These are phyloP conservation scores for Pythium sukuiense DNA, from an alignment of 352 stramenopile species.

Conservation along the genomic window DNA sequence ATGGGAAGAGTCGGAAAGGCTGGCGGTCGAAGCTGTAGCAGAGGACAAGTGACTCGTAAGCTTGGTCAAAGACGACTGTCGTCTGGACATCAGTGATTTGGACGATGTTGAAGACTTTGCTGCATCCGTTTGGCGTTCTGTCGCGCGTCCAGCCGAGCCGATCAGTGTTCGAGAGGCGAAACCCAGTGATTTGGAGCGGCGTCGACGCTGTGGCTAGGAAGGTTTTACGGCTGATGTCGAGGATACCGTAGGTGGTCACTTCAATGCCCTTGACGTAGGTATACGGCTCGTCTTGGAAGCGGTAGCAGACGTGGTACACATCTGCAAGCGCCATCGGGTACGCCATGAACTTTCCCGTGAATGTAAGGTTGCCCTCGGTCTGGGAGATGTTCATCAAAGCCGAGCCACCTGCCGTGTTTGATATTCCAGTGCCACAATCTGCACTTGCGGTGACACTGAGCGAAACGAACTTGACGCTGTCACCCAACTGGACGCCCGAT, in stretches of 20 bases:
- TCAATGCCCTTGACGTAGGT: conserved; percentile 45
- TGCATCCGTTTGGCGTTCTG: conserved; percentile 33
- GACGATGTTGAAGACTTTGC: conserved; percentile 29
- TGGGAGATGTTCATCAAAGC: conserved; percentile 38
- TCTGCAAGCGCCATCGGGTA: conserved; percentile 43
- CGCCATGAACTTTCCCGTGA: conserved; percentile 39
- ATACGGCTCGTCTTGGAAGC: conserved; percentile 69
- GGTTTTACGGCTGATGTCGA: conserved; percentile 39
- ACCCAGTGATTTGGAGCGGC: conserved; percentile 43
- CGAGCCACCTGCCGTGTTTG: conserved; percentile 43
- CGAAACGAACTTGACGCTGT: conserved; percentile 56
- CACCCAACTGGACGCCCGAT: conserved; percentile 43
- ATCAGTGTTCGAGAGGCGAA: conserved; percentile 50
- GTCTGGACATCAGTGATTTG: conserved; percentile 36
- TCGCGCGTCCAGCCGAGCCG: conserved; percentile 54
- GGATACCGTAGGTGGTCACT: conserved; percentile 48
- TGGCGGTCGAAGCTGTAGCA: conserved; percentile 71
- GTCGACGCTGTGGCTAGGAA: conserved; percentile 50
- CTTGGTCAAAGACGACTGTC: conserved; percentile 33
- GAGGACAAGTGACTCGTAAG: conserved; percentile 40
- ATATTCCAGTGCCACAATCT: conserved; percentile 41
- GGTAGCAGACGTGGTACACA: conserved; percentile 67
- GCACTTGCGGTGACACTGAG: conserved; percentile 42
- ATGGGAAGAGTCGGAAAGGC: conserved; percentile 50
- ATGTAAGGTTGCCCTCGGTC: conserved; percentile 22